Base-by-base conservation (phyloP, 1,139 yeast genomes). In the Pichia sp. region DNA sequence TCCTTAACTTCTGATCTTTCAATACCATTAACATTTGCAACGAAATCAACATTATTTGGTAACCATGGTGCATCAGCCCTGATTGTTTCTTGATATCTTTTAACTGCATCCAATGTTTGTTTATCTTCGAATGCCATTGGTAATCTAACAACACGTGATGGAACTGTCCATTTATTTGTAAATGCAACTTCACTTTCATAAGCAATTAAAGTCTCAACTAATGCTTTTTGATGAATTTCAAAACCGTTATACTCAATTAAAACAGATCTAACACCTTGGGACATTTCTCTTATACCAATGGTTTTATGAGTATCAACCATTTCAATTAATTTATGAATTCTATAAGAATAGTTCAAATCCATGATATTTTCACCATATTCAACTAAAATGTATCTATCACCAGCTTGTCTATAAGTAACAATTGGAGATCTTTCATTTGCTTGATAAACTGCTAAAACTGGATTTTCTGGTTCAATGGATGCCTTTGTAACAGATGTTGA, bases 71-170 rank as follows among this genome's bases (percentile, higher is more conserved):
- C 99, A 52, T 81, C 81, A 31, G 95, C 78, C 63, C 98, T 79
- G 62, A 93, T 90, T 10, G 99, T 93, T 72, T 93, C 98, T 67
- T 83, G 82, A 70, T 93, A 93, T 69, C 98, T 80, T 58, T 80
- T 80, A 45, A 90, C 98, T 43, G 97, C 96, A 58, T 81, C 91
- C 62, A 91, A 73, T 3, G 96, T 90, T 72, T 85, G 82, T 59
- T 83, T 73, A 67, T 93, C 98, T 73, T 93, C 99, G 67, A 91
- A 93, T 0, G 96, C 97, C 91, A 93, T 86, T 56, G 99, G 99
- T 62, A 93, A 75, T 65, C 80, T 86, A 68, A 93, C 74, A 50
- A 89, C 73, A 64, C 95, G 82, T 3, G 96, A 88, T 52, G 83
- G 83, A 49, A 91, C 90, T 56, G 80, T 76, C 98, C 98, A 93